Base-by-base conservation (phyloP, 2,329 filamentous ascomycete species). In the Ophiostoma quercus region DNA sequence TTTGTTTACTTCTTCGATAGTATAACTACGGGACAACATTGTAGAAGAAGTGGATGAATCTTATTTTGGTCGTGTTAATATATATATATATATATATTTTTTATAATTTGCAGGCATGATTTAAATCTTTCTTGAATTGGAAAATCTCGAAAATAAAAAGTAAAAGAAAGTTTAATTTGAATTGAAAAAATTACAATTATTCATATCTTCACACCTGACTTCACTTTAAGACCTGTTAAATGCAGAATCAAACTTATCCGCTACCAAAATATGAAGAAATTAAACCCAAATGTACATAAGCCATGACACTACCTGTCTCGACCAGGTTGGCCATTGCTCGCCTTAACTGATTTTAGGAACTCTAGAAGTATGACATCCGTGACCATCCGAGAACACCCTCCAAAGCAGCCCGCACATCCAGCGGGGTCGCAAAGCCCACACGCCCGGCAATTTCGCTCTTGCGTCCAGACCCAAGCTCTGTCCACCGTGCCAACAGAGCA, bases 381-480 rank as follows among this genome's bases (percentile, higher is more conserved):
- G 84, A 84, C 74, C 89, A 90, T 14, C 84, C 84, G 39, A 91
- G 74, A 70, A 87, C 79, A 2, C 83, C 82, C 74, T 89, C 87
- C 74, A 94, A 77, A 81, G 94, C 91, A 3, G 84, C 87, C 75
- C 89, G 84, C 75, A 94, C 83, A 74, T 89, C 87, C 79, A 85
- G 88, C 37, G 87, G 84, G 72, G 87, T 85, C 7, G 80, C 79
- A 12, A 85, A 87, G 0, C 92, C 94, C 2, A 91, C 90, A 73
- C 92, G 86, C 0, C 87, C 86, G 0, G 92, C 85, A 65, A 94
- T 87, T 79, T 96, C 93, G 7, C 83, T 84, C 74, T 89, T 82
- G 73, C 90, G 87, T 67, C 89, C 88, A 62, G 88, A 89, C 6
- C 90, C 86, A 73, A 96, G 78, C 79, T 95, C 92, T 57, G 86